These are phyloP conservation scores for Nepenthes mirabilis DNA, from an alignment of 148 eudicot species.

Conservation along the genomic window DNA sequence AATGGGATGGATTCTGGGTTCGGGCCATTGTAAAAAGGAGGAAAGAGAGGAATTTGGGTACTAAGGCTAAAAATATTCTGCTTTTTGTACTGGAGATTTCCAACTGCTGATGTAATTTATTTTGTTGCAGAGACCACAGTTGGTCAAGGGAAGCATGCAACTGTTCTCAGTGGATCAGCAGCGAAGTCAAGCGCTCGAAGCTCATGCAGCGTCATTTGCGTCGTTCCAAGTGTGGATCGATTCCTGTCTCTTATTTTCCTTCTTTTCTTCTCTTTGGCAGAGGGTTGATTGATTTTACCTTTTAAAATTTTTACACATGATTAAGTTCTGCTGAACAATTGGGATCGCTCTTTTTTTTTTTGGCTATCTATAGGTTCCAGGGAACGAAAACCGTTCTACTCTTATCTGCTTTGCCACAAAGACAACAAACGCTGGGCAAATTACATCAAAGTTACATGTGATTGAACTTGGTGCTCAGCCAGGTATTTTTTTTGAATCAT, in stretches of 20 bases:
- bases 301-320: neutral
- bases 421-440: conserved; percentile 51
- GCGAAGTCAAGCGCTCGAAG: conserved; percentile 81
- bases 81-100: neutral
- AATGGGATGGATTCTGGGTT: too few relatives aligned
- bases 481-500: conserved; percentile 14
- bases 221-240: conserved; percentile 28
- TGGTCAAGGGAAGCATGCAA: conserved; percentile 74
- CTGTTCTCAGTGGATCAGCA: conserved; percentile 73
- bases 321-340: too few relatives aligned
- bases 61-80: neutral
- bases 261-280: neutral
- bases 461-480: conserved; percentile 80
- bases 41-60: neutral
- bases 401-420: conserved; percentile 68
- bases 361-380: conserved; percentile 32
- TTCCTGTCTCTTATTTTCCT: neutral
- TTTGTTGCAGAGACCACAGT: conserved; percentile 44
- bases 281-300: conserved; percentile 4
- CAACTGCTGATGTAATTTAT: neutral
- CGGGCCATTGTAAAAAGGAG: neutral
- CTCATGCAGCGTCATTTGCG: conserved; percentile 77
- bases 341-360: neutral
- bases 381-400: conserved; percentile 55
- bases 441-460: conserved; percentile 57